Evolutionary conservation across 148 eudicot species (phyloP).

Genomic region (Nyssa sinensis): DNA sequence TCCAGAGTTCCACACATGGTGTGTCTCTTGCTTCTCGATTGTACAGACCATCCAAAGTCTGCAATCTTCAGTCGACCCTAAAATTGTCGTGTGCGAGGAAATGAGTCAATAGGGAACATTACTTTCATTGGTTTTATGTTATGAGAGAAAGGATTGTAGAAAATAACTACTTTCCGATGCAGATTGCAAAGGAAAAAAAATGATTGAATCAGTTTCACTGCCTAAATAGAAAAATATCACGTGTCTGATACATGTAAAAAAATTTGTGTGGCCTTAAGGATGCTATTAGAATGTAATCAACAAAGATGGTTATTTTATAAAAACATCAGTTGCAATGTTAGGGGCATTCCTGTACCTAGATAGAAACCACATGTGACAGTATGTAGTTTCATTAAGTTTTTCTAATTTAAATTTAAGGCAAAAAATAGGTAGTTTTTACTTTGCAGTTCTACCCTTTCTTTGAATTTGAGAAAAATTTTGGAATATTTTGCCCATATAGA

Average conservation of each 20-base stretch:
- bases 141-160: background rate
- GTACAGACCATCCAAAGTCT: constrained; percentile 96
- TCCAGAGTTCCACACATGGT: constrained; percentile 96
- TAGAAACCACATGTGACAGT: background rate
- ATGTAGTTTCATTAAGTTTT: background rate
- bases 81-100: background rate
- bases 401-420: background rate
- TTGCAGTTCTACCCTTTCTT: background rate
- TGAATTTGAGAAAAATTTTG: background rate
- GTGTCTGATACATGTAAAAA: background rate
- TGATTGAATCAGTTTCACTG: background rate
- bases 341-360: background rate
- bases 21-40: constrained; percentile 68
- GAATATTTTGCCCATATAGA: background rate
- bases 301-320: background rate
- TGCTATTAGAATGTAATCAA: background rate
- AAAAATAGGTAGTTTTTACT: background rate
- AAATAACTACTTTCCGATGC: background rate
- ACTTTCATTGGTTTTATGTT: too few species aligned
- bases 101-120: background rate
- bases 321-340: background rate
- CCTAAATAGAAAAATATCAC: background rate
- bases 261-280: background rate
- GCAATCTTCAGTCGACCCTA: constrained; percentile 91
- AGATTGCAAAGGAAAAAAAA: background rate